Percentiles rank a stretch among this genome's conserved stretches.
phyloP scores from a whole-genome alignment of 2,329 filamentous ascomycete genomes.

The Westerdykella aurantiaca region DNA sequence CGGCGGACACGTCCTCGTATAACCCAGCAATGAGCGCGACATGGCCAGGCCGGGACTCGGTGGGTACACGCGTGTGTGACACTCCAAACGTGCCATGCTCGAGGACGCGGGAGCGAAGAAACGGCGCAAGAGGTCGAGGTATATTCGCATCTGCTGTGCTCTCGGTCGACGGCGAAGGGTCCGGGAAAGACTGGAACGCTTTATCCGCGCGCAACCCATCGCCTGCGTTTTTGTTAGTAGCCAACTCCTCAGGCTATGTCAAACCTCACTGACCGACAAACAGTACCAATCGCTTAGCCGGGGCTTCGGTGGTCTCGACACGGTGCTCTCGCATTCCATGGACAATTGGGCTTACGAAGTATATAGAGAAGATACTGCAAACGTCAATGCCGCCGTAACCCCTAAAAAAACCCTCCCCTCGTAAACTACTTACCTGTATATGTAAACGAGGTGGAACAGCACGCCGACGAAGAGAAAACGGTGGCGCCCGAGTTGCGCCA shows the following conservation, averaged over 20 bases:
- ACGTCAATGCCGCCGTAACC: constrained; percentile 4
- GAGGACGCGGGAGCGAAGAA: constrained; percentile 80
- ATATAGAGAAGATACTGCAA: constrained; percentile 89
- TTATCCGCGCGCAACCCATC: constrained; percentile 97
- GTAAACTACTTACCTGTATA: constrained; percentile 46
- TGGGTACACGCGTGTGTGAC: constrained; percentile 93
- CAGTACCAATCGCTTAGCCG: constrained; percentile 83
- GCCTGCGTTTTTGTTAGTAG: constrained; percentile 41
- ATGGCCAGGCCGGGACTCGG: constrained; percentile 92
- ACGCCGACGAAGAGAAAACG: constrained; percentile 85
- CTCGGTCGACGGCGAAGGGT: constrained; percentile 64
- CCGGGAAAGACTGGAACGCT: constrained; percentile 86
- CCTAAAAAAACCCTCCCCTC: not conserved
- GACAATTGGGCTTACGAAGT: constrained; percentile 96
- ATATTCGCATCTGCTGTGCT: constrained; percentile 57
- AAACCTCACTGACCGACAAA: constrained; percentile 65
- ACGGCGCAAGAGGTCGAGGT: constrained; percentile 80
- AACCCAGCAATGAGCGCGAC: constrained; percentile 93
- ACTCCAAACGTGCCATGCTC: constrained; percentile 92
- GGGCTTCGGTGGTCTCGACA: constrained; percentile 65
- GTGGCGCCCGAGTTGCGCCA: constrained; percentile 60
- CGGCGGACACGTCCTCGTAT: constrained; percentile 96
- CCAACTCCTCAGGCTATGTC: not conserved
- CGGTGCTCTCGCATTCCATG: constrained; percentile 84
- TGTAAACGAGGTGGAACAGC: constrained; percentile 88